Conservation (phyloP, 2,329 filamentous ascomycete species). For the Lasiodiplodia theobromae region DNA sequence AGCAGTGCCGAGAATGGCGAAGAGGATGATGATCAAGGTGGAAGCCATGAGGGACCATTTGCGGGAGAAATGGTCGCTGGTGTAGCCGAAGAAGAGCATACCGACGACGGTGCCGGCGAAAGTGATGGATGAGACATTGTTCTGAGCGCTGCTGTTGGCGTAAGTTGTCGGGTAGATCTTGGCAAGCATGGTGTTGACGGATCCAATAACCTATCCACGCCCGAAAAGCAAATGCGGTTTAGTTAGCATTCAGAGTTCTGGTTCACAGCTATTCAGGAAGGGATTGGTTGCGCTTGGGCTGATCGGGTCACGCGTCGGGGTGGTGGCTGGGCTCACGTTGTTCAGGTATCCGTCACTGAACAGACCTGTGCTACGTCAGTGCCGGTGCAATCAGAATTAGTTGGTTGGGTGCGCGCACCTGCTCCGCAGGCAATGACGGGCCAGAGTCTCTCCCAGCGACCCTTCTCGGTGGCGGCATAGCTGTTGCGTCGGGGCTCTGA, state of each 20-base stretch:
- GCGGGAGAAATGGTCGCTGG: slow-evolving; percentile 83
- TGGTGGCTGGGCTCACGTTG: slow-evolving; percentile 62
- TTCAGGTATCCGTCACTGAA: slow-evolving; percentile 95
- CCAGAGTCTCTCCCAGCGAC: slow-evolving; percentile 59
- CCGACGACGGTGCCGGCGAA: slow-evolving; percentile 88
- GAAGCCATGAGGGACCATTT: slow-evolving; percentile 82
- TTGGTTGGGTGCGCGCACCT: background rate
- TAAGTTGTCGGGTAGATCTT: slow-evolving; percentile 75
- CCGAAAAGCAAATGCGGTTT: background rate
- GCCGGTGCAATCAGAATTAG: no score
- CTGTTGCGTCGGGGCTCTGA: slow-evolving; percentile 11
- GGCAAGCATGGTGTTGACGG: slow-evolving; percentile 78
- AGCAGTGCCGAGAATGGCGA: slow-evolving; percentile 79
- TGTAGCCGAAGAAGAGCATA: slow-evolving; percentile 80
- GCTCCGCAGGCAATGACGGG: slow-evolving; percentile 83
- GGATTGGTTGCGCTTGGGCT: background rate
- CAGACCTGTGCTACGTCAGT: slow-evolving; percentile 68
- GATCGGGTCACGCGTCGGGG: background rate
- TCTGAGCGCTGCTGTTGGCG: slow-evolving; percentile 69
- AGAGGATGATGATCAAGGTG: slow-evolving; percentile 83
- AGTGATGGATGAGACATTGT: slow-evolving; percentile 80
- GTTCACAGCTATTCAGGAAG: background rate
- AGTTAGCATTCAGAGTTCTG: background rate
- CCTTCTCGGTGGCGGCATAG: slow-evolving; percentile 41
- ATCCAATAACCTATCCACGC: slow-evolving; percentile 75